Conservation (phyloP, 208 protist species). For the Trypanosoma vivax region DNA sequence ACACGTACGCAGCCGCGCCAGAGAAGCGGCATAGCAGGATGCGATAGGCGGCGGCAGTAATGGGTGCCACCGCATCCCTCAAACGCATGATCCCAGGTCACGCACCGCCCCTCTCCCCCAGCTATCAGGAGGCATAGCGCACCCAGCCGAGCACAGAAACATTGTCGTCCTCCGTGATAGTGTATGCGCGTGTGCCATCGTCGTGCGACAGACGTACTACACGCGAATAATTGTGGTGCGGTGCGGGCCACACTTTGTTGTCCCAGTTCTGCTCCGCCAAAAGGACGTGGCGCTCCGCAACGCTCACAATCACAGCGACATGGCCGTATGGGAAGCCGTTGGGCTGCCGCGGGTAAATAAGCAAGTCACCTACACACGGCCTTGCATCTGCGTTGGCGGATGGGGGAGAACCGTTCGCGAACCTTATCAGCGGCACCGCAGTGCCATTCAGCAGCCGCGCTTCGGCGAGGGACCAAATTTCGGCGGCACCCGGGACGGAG, state of each 20-base stretch:
- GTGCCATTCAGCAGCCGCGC: constrained; percentile 36
- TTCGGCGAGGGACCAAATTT: constrained; percentile 54
- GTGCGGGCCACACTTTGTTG: constrained; percentile 47
- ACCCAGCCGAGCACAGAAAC: constrained; percentile 30
- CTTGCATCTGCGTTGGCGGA: constrained; percentile 14
- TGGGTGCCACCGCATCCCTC: no score
- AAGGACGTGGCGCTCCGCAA: constrained; percentile 28
- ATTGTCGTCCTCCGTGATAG: constrained; percentile 19
- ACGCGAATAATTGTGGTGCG: constrained; percentile 67
- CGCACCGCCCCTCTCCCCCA: no score
- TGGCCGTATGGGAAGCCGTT: constrained; percentile 58
- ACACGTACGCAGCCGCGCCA: no score
- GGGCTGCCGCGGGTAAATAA: constrained; percentile 58
- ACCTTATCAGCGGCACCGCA: constrained; percentile 36
- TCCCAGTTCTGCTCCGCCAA: constrained; percentile 87
- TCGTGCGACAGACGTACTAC: constrained; percentile 8
- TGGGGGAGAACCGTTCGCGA: constrained; percentile 20
- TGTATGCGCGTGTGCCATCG: constrained; percentile 8
- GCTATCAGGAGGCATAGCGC: no score
- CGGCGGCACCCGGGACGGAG: constrained; percentile 45
- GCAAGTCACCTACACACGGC: constrained; percentile 43
- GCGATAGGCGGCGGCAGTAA: no score
- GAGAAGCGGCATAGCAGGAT: no score
- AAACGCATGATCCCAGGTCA: no score
- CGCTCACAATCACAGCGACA: constrained; percentile 63